Evolutionary conservation across 108 stramenopile species (phyloP).

Genomic region (Aurantiochytrium sp.): DNA sequence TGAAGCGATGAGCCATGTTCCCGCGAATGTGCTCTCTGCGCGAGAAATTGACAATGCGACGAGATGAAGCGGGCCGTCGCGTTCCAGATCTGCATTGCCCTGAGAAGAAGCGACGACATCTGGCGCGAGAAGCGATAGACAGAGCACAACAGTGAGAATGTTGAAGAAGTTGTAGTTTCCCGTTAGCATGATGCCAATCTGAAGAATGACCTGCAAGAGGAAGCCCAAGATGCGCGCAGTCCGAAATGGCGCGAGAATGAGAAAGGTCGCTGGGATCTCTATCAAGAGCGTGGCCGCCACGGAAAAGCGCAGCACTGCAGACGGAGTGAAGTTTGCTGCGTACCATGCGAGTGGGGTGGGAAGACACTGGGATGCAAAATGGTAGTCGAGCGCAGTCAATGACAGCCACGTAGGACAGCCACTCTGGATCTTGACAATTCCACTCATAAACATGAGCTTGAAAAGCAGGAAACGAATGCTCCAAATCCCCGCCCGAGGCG

Average conservation of each 20-base stretch:
- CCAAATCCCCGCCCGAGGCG: background rate
- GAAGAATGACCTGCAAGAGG: constrained; percentile 52
- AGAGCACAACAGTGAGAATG: constrained; percentile 54
- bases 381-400: constrained; percentile 65
- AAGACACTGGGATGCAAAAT: constrained; percentile 64
- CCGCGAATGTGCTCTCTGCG: background rate
- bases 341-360: constrained; percentile 57
- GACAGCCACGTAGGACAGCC: constrained; percentile 61
- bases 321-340: background rate
- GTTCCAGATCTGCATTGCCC: background rate
- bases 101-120: background rate
- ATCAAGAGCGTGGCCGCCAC: constrained; percentile 58
- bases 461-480: constrained; percentile 47
- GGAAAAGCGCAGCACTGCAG: constrained; percentile 41
- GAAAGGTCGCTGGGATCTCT: constrained; percentile 56
- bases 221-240: constrained; percentile 38
- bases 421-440: constrained; percentile 63
- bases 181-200: constrained; percentile 55
- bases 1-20: background rate
- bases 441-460: constrained; percentile 68
- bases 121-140: background rate
- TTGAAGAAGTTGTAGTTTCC: constrained; percentile 74
- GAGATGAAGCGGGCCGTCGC: background rate
- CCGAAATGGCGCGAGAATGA: constrained; percentile 44
- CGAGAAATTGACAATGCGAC: background rate